A percentile compares a stretch with the other conserved stretches of the same genome.
Evolutionary conservation across 805 yeast genomes (phyloP).

Genomic region (Starmerella ratchasimensis): DNA sequence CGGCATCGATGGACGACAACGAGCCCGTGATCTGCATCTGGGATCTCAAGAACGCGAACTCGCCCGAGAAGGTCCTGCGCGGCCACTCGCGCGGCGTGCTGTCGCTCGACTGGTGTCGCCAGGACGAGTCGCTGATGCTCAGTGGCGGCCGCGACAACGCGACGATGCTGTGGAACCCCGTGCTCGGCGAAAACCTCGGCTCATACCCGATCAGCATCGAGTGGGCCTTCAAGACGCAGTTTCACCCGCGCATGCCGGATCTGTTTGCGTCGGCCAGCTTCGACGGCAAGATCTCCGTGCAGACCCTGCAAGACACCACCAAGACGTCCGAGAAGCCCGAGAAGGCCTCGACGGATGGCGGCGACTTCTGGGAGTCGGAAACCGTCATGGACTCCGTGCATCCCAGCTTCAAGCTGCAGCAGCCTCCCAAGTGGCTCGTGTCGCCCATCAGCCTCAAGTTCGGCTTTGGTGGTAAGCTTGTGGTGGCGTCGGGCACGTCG

Average conservation of each 20-base stretch:
- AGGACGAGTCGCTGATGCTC: slow-evolving; percentile 62
- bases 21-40: slow-evolving; percentile 69
- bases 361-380: slow-evolving; percentile 68
- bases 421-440: slow-evolving; percentile 83
- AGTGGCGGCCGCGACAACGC: slow-evolving; percentile 91
- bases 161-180: slow-evolving; percentile 83
- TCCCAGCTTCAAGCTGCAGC: slow-evolving; percentile 55
- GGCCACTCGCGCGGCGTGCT: slow-evolving; percentile 85
- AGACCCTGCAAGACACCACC: slow-evolving; percentile 73
- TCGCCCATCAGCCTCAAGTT: slow-evolving; percentile 62
- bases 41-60: slow-evolving; percentile 88
- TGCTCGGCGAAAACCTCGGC: slow-evolving; percentile 55
- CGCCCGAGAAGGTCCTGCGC: slow-evolving; percentile 60
- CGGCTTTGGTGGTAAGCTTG: slow-evolving; percentile 90
- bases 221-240: slow-evolving; percentile 83
- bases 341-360: slow-evolving; percentile 33
- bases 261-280: slow-evolving; percentile 52
- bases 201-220: slow-evolving; percentile 84
- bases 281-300: slow-evolving; percentile 69
- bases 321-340: slow-evolving; percentile 19
- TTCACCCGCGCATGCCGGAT: slow-evolving; percentile 82
- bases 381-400: slow-evolving; percentile 29
- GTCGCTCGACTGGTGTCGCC: slow-evolving; percentile 84
- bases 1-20: slow-evolving; percentile 69
- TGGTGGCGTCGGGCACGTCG: slow-evolving; percentile 31